Conservation (phyloP, 73 alveolate species). For the Tetrahymena malaccensis region DNA sequence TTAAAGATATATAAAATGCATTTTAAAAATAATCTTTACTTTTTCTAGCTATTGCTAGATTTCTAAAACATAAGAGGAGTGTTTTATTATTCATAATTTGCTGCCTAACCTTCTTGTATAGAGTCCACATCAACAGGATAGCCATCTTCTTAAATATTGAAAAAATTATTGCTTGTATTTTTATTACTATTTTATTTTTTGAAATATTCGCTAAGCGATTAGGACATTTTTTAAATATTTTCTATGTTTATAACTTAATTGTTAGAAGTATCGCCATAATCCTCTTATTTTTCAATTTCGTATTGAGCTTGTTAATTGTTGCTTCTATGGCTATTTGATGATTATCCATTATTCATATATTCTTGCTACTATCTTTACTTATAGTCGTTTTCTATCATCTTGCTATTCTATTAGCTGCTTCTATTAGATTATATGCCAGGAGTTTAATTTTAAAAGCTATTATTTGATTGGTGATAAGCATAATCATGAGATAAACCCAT, state of each 20-base stretch:
- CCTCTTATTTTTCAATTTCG: not conserved
- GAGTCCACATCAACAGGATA: not conserved
- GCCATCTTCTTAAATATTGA: not conserved
- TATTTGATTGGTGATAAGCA: not conserved
- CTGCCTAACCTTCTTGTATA: not conserved
- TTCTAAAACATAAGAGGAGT: not conserved
- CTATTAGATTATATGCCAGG: not conserved
- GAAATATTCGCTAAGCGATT: not conserved
- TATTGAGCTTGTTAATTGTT: not conserved
- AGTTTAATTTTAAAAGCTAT: not conserved
- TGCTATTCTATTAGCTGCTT: not conserved
- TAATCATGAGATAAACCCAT: not conserved
- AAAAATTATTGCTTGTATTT: not conserved
- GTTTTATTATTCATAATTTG: not conserved
- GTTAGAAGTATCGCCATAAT: not conserved
- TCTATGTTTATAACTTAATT: not conserved
- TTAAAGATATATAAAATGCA: not conserved
- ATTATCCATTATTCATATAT: not conserved
- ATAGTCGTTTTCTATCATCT: not conserved
- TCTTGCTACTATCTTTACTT: not conserved
- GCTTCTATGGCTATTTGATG: not conserved
- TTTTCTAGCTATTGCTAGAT: not conserved
- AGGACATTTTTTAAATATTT: not conserved
- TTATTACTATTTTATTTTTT: not conserved
- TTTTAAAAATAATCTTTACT: not conserved